Evolutionary conservation across 495 filamentous ascomycete genomes (phyloP).

Genomic region (Penicillium canescens): DNA sequence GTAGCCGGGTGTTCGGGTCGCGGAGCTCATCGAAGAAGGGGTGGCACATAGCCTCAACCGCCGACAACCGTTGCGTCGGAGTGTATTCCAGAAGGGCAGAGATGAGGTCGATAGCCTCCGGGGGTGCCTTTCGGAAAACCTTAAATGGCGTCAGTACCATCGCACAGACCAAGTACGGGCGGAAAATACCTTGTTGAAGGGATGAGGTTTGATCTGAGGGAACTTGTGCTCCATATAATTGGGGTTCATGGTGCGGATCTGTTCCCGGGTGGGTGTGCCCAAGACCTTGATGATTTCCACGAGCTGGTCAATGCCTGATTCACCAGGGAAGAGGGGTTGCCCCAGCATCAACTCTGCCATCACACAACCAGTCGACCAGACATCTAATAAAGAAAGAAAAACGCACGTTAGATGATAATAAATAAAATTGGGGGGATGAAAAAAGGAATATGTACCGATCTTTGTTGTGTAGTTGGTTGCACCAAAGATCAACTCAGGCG

Average conservation of each 20-base stretch:
- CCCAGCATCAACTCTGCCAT: conserved; percentile 99
- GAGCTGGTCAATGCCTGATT: conserved; percentile 97
- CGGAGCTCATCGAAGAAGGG: conserved; percentile 98
- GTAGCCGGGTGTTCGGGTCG: conserved; percentile 81
- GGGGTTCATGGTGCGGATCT: conserved; percentile 99
- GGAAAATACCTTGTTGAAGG: conserved; percentile 81
- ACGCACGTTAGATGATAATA: conserved; percentile 19
- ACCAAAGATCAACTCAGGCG: conserved; percentile 97
- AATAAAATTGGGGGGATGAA: background rate
- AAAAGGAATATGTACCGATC: conserved; percentile 72
- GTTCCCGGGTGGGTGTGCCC: conserved; percentile 95
- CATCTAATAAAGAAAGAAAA: conserved; percentile 61
- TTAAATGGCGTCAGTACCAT: conserved; percentile 33
- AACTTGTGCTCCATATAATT: conserved; percentile 99
- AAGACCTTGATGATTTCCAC: conserved; percentile 99
- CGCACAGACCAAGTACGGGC: background rate
- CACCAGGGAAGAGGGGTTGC: conserved; percentile 97
- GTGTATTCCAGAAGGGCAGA: conserved; percentile 94
- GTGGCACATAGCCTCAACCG: conserved; percentile 96
- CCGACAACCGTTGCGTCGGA: conserved; percentile 89
- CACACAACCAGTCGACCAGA: conserved; percentile 98
- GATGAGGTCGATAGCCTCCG: conserved; percentile 93
- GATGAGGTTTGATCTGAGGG: conserved; percentile 98
- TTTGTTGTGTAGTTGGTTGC: conserved; percentile 99
- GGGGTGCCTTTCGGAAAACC: conserved; percentile 94